Percentiles rank a stretch among this genome's conserved stretches.
Evolutionary conservation across 2,329 filamentous ascomycete species (phyloP).

Genomic region (Waltergamsia citrina): DNA sequence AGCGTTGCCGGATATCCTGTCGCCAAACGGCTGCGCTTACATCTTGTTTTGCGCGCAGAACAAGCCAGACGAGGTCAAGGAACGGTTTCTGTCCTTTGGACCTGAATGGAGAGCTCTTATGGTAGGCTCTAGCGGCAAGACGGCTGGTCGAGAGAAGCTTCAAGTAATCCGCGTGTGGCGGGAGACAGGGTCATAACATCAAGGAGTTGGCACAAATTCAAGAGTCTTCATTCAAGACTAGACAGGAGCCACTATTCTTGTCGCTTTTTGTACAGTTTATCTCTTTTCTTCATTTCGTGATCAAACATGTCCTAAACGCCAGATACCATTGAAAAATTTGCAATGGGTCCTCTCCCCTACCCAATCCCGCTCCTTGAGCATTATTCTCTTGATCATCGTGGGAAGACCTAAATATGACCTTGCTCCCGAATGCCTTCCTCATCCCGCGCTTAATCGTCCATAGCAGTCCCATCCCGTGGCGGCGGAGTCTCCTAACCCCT

Average conservation of each 20-base stretch:
- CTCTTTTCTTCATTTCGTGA: too few species aligned
- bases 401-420: not conserved
- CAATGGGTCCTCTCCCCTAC: not conserved
- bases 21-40: conserved; percentile 69
- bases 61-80: conserved; percentile 65
- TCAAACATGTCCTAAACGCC: conserved; percentile 18
- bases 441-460: too few species aligned
- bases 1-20: conserved; percentile 55
- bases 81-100: conserved; percentile 35
- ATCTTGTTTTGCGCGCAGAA: conserved; percentile 87
- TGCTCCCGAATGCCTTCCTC: not conserved
- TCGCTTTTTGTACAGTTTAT: not conserved
- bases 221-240: too few species aligned
- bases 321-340: conserved; percentile 16
- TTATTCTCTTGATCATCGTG: not conserved
- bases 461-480: too few species aligned
- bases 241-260: too few species aligned
- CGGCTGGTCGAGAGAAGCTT: conserved; percentile 90
- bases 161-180: conserved; percentile 83
- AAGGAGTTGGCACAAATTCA: too few species aligned
- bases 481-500: not conserved
- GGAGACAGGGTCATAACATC: conserved; percentile 15
- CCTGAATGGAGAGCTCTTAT: conserved; percentile 62
- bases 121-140: conserved; percentile 74
- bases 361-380: not conserved